phyloP scores from a whole-genome alignment of 139 green algal species.

The Pleodorina starrii region DNA sequence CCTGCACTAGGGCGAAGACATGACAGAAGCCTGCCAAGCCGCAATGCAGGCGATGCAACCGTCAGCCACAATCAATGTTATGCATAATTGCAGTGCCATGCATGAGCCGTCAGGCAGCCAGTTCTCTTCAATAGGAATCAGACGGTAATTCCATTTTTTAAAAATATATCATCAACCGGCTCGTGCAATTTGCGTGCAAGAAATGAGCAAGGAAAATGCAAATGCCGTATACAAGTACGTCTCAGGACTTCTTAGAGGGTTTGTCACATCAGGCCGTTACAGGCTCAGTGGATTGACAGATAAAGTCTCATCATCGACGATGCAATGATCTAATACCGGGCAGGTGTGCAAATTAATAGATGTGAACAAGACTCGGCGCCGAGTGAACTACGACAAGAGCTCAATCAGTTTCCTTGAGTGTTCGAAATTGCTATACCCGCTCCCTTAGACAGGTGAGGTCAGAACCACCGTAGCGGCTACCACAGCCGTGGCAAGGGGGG shows the following conservation, averaged over 20 bases:
- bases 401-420: slow-evolving; percentile 46
- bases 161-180: slow-evolving; percentile 10
- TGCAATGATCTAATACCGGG: background rate
- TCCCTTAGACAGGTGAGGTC: slow-evolving; percentile 41
- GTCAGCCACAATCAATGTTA: background rate
- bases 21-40: background rate
- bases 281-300: slow-evolving; percentile 52
- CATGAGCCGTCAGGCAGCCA: slow-evolving; percentile 34
- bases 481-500: slow-evolving; percentile 42
- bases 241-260: slow-evolving; percentile 57
- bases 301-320: slow-evolving; percentile 31
- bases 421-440: background rate
- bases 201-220: background rate
- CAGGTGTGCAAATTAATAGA: background rate
- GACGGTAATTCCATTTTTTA: slow-evolving; percentile 50
- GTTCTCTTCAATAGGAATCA: slow-evolving; percentile 21
- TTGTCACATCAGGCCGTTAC: slow-evolving; percentile 35
- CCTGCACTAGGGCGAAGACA: background rate
- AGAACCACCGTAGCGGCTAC: background rate
- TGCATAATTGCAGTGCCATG: background rate
- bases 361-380: slow-evolving; percentile 40
- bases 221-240: background rate
- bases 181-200: background rate
- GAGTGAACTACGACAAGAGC: background rate
- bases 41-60: background rate